Percentiles rank a stretch among this genome's conserved stretches.
Evolutionary conservation across 208 protist species (phyloP).

Genomic region (Naegleria fowleri): DNA sequence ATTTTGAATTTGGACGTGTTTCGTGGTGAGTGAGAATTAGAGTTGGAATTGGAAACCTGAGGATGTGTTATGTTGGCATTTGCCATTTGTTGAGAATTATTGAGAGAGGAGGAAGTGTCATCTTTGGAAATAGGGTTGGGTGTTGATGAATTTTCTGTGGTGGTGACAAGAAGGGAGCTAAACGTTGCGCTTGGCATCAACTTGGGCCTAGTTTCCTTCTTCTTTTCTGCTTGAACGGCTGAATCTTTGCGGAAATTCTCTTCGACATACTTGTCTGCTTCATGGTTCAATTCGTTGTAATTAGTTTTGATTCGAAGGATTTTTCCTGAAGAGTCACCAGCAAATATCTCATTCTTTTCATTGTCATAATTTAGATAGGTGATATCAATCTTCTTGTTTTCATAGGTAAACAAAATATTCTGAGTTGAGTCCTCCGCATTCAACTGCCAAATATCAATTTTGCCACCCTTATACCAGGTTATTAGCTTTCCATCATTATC

Average conservation of each 20-base stretch:
- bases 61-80: too few species aligned
- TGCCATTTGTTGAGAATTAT: too few species aligned
- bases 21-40: neutral
- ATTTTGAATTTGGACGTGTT: neutral
- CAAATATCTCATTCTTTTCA: slow-evolving; percentile 10
- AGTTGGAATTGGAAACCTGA: neutral
- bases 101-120: too few species aligned
- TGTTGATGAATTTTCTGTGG: neutral
- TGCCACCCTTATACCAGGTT: neutral
- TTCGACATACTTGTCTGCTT: neutral
- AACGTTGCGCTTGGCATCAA: neutral
- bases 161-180: neutral
- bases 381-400: neutral
- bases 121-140: neutral
- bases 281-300: neutral
- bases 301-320: neutral
- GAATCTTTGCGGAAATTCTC: neutral
- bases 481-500: neutral
- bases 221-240: neutral
- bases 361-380: neutral
- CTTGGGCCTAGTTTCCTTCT: neutral
- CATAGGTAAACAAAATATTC: neutral
- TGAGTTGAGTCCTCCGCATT: neutral
- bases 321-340: neutral
- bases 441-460: neutral